These are phyloP conservation scores for Nissolia schottii DNA, from an alignment of 306 rosid species.

Conservation along the genomic window DNA sequence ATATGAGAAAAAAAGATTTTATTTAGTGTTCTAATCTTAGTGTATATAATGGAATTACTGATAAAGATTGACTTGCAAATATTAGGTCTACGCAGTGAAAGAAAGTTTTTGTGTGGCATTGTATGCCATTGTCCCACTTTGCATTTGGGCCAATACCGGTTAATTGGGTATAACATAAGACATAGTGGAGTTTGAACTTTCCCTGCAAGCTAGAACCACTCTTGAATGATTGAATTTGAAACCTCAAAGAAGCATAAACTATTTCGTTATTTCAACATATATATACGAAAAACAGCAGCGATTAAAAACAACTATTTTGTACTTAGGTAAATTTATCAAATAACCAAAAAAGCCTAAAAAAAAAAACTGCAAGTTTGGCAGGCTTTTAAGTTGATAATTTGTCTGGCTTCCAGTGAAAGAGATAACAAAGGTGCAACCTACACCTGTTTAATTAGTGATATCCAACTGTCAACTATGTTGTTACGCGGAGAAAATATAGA, in stretches of 20 bases:
- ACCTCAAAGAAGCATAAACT: not conserved
- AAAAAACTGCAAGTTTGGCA: not conserved
- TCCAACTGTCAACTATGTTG: not conserved
- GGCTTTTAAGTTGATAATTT: not conserved
- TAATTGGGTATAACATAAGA: not conserved
- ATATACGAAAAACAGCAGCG: not conserved
- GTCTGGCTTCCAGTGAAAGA: not conserved
- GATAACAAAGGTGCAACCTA: not conserved
- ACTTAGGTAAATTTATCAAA: not conserved
- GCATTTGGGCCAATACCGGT: not conserved
- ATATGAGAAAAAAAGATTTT: not conserved
- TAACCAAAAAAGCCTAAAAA: not conserved
- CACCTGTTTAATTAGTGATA: not conserved
- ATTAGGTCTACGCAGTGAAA: not conserved
- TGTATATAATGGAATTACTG: not conserved
- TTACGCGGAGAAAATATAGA: not conserved
- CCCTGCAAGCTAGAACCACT: no score
- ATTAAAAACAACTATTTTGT: not conserved
- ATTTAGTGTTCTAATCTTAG: not conserved
- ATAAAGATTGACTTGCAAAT: not conserved
- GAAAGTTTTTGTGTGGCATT: not conserved
- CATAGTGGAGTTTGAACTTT: not conserved
- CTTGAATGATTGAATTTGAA: conserved; percentile 1
- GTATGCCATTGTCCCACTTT: not conserved
- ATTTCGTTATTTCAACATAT: not conserved